These are phyloP conservation scores for Alternaria sp. DNA, from an alignment of 2,329 filamentous ascomycete species.

Conservation along the genomic window DNA sequence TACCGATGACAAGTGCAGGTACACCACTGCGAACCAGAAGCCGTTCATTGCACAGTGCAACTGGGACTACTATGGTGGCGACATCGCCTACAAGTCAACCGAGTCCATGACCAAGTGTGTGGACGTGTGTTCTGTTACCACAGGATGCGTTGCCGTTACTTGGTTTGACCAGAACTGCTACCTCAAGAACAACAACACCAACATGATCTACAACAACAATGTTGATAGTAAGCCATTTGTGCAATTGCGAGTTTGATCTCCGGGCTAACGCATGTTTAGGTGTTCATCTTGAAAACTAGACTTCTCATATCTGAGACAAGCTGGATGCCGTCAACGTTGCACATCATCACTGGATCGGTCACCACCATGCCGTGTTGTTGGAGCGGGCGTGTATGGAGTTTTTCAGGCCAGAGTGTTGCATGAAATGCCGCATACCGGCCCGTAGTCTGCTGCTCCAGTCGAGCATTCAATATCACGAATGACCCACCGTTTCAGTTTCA, in stretches of 20 bases:
- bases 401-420: background rate
- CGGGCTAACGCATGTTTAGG: background rate
- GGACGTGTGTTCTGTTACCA: background rate
- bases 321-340: background rate
- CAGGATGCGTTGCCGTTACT: conserved; percentile 9
- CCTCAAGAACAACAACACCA: conserved; percentile 6
- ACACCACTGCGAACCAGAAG: background rate
- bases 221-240: conserved; percentile 7
- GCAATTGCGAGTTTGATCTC: background rate
- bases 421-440: background rate
- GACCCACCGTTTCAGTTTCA: background rate
- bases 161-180: conserved; percentile 8
- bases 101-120: conserved; percentile 1
- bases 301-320: background rate
- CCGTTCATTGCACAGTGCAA: conserved; percentile 9
- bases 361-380: background rate
- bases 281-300: background rate
- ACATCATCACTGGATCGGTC: background rate
- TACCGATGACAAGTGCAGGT: conserved; percentile 11
- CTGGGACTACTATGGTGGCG: conserved; percentile 17
- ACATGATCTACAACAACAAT: conserved; percentile 1
- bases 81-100: background rate
- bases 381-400: background rate
- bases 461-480: background rate
- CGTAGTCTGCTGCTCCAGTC: background rate